A percentile compares a stretch with the other conserved stretches of the same genome.
Evolutionary conservation across 805 yeast species (phyloP).

Genomic region (Wickerhamomyces subpelliculosus): DNA sequence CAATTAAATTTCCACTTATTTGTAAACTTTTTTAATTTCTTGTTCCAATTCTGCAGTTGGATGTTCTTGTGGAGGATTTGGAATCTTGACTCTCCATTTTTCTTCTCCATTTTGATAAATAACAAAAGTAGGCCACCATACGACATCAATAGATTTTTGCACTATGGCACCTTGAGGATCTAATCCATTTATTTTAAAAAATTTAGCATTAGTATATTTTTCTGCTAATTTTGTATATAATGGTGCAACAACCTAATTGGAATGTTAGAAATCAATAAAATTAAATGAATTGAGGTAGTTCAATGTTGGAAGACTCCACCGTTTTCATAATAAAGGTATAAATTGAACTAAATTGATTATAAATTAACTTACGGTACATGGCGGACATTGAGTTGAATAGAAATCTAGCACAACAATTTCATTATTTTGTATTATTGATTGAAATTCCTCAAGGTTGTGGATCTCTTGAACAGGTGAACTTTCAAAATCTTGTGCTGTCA

Average conservation of each 20-base stretch:
- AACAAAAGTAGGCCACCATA: conserved; percentile 24
- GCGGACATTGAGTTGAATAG: conserved; percentile 20
- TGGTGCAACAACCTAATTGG: conserved; percentile 15
- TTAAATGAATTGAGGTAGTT: neutral
- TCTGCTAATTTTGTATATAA: conserved; percentile 12
- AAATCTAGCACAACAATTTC: conserved; percentile 17
- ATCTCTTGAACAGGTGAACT: no score
- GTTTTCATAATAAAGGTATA: neutral
- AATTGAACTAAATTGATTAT: no score
- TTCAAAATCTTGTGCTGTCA: no score
- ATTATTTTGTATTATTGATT: conserved; percentile 4
- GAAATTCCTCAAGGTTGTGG: conserved; percentile 8
- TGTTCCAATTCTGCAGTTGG: conserved; percentile 18
- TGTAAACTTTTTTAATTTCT: conserved; percentile 13
- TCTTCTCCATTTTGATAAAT: conserved; percentile 15
- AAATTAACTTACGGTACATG: conserved; percentile 10
- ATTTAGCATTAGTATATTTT: conserved; percentile 16
- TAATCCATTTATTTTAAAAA: conserved; percentile 14
- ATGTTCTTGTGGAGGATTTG: conserved; percentile 20
- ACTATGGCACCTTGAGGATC: conserved; percentile 12
- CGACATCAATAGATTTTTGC: conserved; percentile 17
- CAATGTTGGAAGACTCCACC: neutral
- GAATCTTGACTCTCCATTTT: conserved; percentile 19
- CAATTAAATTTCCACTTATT: neutral
- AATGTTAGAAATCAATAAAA: conserved; percentile 1